Evolutionary conservation across 225 moss, liverwort and hornwort species (phyloP), one percentile per base, ranked within the genome.

Genomic region (Rhytidiadelphus loreus): DNA sequence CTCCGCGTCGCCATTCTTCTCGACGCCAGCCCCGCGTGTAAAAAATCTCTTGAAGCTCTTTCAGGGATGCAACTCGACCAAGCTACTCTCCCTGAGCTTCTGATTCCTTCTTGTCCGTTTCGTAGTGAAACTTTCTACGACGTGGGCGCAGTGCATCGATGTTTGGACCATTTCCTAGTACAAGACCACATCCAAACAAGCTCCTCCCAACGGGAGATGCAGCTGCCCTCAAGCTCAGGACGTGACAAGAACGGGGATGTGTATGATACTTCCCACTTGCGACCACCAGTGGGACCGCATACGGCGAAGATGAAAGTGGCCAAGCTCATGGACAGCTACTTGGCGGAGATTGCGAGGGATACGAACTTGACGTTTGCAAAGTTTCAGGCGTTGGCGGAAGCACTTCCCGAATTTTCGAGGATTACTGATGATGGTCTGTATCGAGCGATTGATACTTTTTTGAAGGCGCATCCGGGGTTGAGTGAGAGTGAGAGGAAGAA

Each of bases 271-370:
- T 76, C 87, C 23, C 85, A 77, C 90, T 66, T 82, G 82, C 91
- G 93, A 60, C 89, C 93, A 4, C 92, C 91, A n/a, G 94, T 93
- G 18, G 94, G 94, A 13, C 93, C 94, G 11, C 93, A 93, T 86
- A 87, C 94, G 17, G 96, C 94, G 39, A 97, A 95, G 89, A 96
- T 96, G 92, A 97, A 95, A 84, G 98, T 98, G 60, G 98, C 98
- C 75, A 97, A 97, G 92, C 93, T 97, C 86, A 95, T 98, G 81
- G 97, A 98, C 84, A 95, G 94, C 86, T 98, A 94, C 88, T 86
- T 98, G 80, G 95, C 95, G 43, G 98, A 97, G 87, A 94, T 98
- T 43, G 97, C 97, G 62, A 90, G 96, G 23, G 97, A 98, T 50
- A 72, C 91, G 48, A 94, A 95, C 78, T 80, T 98, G 60, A 86